Percentiles rank a stretch among this genome's conserved stretches.
These are phyloP conservation scores for Pestalotiopsis sp. DNA, from an alignment of 2,329 filamentous ascomycete species.

Conservation along the genomic window DNA sequence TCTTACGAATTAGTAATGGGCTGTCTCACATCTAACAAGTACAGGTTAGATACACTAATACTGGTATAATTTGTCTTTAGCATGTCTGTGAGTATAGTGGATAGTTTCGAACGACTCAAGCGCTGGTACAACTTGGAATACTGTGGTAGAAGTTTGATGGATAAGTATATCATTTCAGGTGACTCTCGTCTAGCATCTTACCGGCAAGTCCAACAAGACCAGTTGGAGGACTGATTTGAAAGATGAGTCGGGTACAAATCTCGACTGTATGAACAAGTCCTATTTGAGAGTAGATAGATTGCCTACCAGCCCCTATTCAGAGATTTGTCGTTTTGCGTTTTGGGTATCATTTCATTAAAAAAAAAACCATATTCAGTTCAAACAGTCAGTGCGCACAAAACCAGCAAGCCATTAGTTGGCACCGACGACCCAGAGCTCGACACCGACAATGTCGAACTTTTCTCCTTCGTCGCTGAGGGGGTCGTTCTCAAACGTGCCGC, in stretches of 20 bases:
- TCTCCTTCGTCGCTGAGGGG: slow-evolving; percentile 88
- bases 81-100: background rate
- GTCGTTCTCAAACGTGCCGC: slow-evolving; percentile 94
- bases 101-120: background rate
- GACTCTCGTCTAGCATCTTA: background rate
- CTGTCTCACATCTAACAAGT: background rate
- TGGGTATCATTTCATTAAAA: slow-evolving; percentile 4
- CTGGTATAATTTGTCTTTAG: background rate
- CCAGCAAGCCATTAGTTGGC: slow-evolving; percentile 20
- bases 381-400: background rate
- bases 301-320: background rate
- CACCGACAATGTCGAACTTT: slow-evolving; percentile 88
- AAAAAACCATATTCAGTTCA: background rate
- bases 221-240: background rate
- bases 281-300: background rate
- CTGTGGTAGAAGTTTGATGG: background rate
- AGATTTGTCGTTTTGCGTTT: background rate
- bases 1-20: background rate
- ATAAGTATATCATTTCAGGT: background rate
- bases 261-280: background rate
- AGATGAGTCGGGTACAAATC: background rate
- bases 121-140: background rate
- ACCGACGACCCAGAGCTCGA: slow-evolving; percentile 93
- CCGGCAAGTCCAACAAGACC: background rate
- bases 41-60: background rate